A percentile compares a stretch with the other conserved stretches of the same genome.
Evolutionary conservation across 805 yeast genomes (phyloP).

Genomic region (Pichia scutulata): DNA sequence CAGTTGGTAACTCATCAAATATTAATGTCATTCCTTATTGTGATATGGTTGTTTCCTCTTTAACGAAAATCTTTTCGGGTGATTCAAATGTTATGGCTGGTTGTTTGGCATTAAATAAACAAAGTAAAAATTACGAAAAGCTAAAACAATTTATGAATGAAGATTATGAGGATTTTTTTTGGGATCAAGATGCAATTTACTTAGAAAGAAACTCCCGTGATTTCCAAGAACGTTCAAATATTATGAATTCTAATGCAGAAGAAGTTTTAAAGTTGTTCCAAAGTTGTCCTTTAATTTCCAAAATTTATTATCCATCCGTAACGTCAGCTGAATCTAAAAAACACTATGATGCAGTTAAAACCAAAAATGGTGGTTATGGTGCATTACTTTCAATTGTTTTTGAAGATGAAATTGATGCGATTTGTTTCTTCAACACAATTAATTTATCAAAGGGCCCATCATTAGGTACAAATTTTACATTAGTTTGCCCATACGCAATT

Average conservation of each 20-base stretch:
- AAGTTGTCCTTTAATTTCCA: constrained; percentile 45
- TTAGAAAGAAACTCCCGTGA: constrained; percentile 92
- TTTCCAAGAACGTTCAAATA: constrained; percentile 54
- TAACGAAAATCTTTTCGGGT: constrained; percentile 90
- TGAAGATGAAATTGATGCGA: constrained; percentile 54
- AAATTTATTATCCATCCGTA: constrained; percentile 65
- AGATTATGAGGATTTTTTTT: constrained; percentile 64
- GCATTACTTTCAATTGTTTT: constrained; percentile 75
- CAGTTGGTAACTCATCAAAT: constrained; percentile 86
- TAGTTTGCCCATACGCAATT: constrained; percentile 85
- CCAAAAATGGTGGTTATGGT: constrained; percentile 78
- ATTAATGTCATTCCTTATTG: constrained; percentile 72
- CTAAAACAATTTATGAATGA: constrained; percentile 45
- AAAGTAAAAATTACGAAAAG: constrained; percentile 39
- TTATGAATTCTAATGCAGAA: constrained; percentile 49
- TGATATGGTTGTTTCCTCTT: constrained; percentile 81
- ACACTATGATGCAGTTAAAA: constrained; percentile 66
- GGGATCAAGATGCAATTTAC: constrained; percentile 93
- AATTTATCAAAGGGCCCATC: constrained; percentile 82
- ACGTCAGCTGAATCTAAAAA: constrained; percentile 35
- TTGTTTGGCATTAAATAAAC: constrained; percentile 68
- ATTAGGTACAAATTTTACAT: constrained; percentile 80
- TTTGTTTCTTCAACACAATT: constrained; percentile 63
- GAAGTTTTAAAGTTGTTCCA: constrained; percentile 47
- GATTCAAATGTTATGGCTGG: constrained; percentile 97